Evolutionary conservation across 768 basidiomycete genomes (phyloP).

Genomic region (Lactarius indigo): DNA sequence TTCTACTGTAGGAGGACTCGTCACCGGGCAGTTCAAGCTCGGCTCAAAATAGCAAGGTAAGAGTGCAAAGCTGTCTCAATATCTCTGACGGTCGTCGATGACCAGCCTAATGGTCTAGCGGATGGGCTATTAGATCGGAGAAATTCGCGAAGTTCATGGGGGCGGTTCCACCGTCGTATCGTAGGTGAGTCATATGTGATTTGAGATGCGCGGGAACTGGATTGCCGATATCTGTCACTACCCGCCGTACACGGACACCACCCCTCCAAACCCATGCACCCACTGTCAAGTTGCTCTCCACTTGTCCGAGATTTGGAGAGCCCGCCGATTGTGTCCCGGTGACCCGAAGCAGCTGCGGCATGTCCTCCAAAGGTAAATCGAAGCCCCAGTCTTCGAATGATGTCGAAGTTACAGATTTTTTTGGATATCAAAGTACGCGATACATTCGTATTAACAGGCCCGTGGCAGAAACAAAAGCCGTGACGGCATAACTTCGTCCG

Average conservation of each 20-base stretch:
- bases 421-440: slow-evolving; percentile 49
- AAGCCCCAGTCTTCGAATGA: slow-evolving; percentile 67
- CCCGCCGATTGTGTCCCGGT: not conserved
- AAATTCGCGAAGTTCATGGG: slow-evolving; percentile 67
- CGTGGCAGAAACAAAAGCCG: slow-evolving; percentile 63
- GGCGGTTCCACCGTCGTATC: slow-evolving; percentile 18
- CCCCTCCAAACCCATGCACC: slow-evolving; percentile 39
- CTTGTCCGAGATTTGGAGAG: slow-evolving; percentile 75
- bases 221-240: slow-evolving; percentile 51
- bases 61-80: slow-evolving; percentile 72
- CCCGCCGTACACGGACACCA: slow-evolving; percentile 53
- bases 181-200: slow-evolving; percentile 51
- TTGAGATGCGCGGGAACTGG: slow-evolving; percentile 50
- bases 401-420: slow-evolving; percentile 73
- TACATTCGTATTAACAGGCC: slow-evolving; percentile 89
- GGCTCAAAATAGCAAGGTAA: slow-evolving; percentile 71
- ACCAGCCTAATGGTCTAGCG: slow-evolving; percentile 79
- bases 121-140: slow-evolving; percentile 86
- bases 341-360: slow-evolving; percentile 64
- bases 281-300: slow-evolving; percentile 76
- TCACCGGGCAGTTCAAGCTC: not conserved
- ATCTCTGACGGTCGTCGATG: slow-evolving; percentile 65
- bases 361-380: slow-evolving; percentile 62
- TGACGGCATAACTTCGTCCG: slow-evolving; percentile 64
- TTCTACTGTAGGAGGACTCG: not conserved